These are phyloP conservation scores for Diplodia seriata DNA, from an alignment of 2,329 filamentous ascomycete species.

Conservation along the genomic window DNA sequence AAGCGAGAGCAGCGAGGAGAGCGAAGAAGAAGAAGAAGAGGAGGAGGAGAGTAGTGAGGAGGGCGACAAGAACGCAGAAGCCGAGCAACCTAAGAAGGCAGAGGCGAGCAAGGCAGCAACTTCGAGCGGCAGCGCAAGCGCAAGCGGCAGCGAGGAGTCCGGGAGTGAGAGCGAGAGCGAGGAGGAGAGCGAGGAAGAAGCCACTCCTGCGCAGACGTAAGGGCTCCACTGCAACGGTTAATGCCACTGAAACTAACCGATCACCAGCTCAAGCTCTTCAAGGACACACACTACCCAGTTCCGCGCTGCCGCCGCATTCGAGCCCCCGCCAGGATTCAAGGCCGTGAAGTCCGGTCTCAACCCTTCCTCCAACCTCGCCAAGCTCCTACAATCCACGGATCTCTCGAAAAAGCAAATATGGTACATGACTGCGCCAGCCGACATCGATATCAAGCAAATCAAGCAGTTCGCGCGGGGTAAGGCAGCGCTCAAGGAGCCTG, in stretches of 20 bases:
- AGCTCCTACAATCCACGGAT: slow-evolving; percentile 65
- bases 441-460: slow-evolving; percentile 71
- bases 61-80: slow-evolving; percentile 16
- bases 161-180: slow-evolving; percentile 44
- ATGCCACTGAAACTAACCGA: neutral
- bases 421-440: slow-evolving; percentile 78
- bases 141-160: slow-evolving; percentile 19
- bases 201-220: slow-evolving; percentile 34
- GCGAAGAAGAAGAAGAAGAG: slow-evolving; percentile 10
- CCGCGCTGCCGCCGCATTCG: slow-evolving; percentile 46
- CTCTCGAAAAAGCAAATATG: slow-evolving; percentile 76
- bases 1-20: slow-evolving; percentile 23
- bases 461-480: slow-evolving; percentile 69
- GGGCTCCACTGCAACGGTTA: slow-evolving; percentile 35
- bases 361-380: slow-evolving; percentile 42
- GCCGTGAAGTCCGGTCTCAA: slow-evolving; percentile 56
- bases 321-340: slow-evolving; percentile 56
- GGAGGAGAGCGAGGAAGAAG: slow-evolving; percentile 43
- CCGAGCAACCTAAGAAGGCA: slow-evolving; percentile 12
- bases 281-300: slow-evolving; percentile 30
- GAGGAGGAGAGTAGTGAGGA: slow-evolving; percentile 31
- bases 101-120: neutral
- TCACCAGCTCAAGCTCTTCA: slow-evolving; percentile 31
- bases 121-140: slow-evolving; percentile 11
- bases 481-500: slow-evolving; percentile 58